Conservation (phyloP, 2,329 filamentous ascomycete genomes). For the Microdochium trichocladiopsis region DNA sequence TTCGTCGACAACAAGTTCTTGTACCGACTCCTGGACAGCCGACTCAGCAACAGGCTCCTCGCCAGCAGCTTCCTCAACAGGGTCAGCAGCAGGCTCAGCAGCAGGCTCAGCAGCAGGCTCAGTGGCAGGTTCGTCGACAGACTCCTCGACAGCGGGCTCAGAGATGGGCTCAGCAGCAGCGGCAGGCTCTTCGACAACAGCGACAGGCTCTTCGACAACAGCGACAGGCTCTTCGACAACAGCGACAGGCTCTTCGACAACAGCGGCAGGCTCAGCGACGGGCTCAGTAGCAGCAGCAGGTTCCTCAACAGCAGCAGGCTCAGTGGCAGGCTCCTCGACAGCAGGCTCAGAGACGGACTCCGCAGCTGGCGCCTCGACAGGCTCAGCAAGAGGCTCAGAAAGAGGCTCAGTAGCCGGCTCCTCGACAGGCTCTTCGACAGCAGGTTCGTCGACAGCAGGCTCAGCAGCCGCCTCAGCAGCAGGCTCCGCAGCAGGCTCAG, state of each 20-base stretch:
- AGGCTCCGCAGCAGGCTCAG: neutral
- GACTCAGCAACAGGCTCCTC: conserved; percentile 4
- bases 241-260: too few relatives aligned
- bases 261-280: too few relatives aligned
- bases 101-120: conserved; percentile 1
- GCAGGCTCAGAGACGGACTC: neutral
- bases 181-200: neutral
- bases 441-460: conserved; percentile 3
- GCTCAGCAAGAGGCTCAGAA: conserved; percentile 1
- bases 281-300: too few relatives aligned
- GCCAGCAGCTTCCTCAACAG: conserved; percentile 1
- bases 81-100: neutral
- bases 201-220: neutral
- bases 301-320: too few relatives aligned
- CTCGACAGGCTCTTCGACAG: conserved; percentile 7
- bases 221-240: conserved; percentile 4
- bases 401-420: conserved; percentile 2
- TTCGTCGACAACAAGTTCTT: conserved; percentile 1
- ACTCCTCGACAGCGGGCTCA: neutral
- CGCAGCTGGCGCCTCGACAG: conserved; percentile 1
- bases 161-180: neutral
- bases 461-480: conserved; percentile 1
- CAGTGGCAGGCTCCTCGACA: too few relatives aligned
- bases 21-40: neutral
- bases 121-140: neutral